Evolutionary conservation across 768 basidiomycete species (phyloP).

Genomic region (Lactifluus hygrophoroides): DNA sequence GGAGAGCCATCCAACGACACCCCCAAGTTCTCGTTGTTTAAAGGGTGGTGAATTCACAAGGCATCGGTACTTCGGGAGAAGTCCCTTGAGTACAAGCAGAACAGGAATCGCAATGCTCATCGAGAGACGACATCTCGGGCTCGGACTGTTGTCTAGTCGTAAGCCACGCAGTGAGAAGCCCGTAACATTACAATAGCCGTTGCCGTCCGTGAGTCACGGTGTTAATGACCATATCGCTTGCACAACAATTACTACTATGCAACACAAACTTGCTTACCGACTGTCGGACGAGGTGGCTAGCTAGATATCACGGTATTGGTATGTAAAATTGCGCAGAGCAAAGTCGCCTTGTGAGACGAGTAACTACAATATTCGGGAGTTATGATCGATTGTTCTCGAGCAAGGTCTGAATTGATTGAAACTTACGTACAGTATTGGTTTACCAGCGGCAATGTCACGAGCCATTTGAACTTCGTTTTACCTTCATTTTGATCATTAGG

Average conservation of each 20-base stretch:
- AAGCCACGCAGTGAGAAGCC: background rate
- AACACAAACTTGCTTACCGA: background rate
- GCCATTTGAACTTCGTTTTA: too few relatives aligned
- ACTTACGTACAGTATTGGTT: too few relatives aligned
- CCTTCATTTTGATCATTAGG: too few relatives aligned
- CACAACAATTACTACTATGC: background rate
- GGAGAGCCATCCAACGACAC: constrained; percentile 40
- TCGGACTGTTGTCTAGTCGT: background rate
- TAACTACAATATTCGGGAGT: too few relatives aligned
- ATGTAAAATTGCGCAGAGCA: background rate
- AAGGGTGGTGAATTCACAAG: constrained; percentile 18
- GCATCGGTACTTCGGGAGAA: background rate
- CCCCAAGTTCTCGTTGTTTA: constrained; percentile 15
- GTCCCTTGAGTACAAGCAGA: too few relatives aligned
- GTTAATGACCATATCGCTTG: background rate
- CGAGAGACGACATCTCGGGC: background rate
- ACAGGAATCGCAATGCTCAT: too few relatives aligned
- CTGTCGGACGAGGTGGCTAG: background rate
- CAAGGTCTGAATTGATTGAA: too few relatives aligned
- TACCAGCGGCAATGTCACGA: too few relatives aligned
- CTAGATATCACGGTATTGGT: background rate
- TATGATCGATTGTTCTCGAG: too few relatives aligned
- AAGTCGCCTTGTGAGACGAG: background rate
- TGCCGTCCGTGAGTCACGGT: too few relatives aligned
- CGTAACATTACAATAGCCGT: background rate